These are phyloP conservation scores for Cucurbita ficifolia DNA, from an alignment of 306 rosid genomes.

Conservation along the genomic window DNA sequence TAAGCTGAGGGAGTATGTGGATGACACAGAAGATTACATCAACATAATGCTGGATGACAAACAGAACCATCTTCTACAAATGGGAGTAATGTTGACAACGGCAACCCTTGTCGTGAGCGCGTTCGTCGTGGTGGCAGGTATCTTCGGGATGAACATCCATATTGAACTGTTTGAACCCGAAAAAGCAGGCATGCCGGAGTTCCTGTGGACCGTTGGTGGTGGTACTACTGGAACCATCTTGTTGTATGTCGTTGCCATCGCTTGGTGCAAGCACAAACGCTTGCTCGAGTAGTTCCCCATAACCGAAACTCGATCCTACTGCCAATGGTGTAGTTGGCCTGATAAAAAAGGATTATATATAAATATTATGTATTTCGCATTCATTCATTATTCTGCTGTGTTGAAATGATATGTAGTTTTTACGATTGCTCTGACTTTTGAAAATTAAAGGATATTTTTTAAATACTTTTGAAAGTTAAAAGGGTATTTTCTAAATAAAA, in stretches of 20 bases:
- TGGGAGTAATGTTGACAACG: slow-evolving; percentile 97
- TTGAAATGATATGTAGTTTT: neutral
- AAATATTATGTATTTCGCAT: neutral
- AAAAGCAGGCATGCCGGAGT: slow-evolving; percentile 33
- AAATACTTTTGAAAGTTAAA: too few species aligned
- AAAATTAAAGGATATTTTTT: too few species aligned
- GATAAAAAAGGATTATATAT: neutral
- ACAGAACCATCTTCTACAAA: slow-evolving; percentile 91
- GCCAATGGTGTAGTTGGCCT: neutral
- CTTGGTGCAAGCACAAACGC: slow-evolving; percentile 60
- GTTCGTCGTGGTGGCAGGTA: slow-evolving; percentile 82
- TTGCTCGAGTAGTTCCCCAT: slow-evolving; percentile 34
- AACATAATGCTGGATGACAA: slow-evolving; percentile 99
- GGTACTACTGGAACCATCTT: slow-evolving; percentile 25
- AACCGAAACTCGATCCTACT: neutral
- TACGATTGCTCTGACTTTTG: neutral
- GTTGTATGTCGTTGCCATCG: slow-evolving; percentile 41
- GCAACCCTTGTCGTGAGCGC: slow-evolving; percentile 85
- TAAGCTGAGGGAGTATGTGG: slow-evolving; percentile 91
- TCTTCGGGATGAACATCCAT: slow-evolving; percentile 77
- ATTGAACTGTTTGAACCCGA: slow-evolving; percentile 36
- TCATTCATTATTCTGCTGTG: neutral
- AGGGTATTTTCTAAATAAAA: too few species aligned
- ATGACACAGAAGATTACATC: slow-evolving; percentile 95
- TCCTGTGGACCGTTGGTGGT: slow-evolving; percentile 56